Percentiles rank a stretch among this genome's conserved stretches.
phyloP scores from a whole-genome alignment of 495 filamentous ascomycete species.

The Delitschia confertaspora region DNA sequence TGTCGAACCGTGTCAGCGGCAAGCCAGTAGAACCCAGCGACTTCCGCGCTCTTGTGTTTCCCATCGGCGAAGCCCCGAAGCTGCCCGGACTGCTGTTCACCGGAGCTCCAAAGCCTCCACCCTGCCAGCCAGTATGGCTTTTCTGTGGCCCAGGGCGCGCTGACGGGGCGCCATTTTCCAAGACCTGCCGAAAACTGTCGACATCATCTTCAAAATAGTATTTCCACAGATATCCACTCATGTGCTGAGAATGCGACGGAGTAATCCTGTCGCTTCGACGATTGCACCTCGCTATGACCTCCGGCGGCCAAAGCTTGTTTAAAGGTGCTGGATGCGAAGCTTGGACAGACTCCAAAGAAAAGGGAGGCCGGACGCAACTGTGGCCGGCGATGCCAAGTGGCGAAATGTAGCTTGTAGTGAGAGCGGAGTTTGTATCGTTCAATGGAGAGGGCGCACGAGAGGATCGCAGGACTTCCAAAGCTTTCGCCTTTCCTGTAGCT shows the following conservation, averaged over 20 bases:
- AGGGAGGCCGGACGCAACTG: constrained; percentile 10
- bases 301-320: constrained; percentile 79
- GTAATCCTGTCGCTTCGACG: constrained; percentile 52
- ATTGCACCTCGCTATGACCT: constrained; percentile 78
- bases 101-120: constrained; percentile 34
- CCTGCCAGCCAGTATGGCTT: constrained; percentile 28
- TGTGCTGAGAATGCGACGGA: constrained; percentile 50
- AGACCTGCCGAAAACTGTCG: constrained; percentile 75
- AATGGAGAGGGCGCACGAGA: no score
- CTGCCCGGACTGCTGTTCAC: constrained; percentile 43
- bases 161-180: constrained; percentile 54
- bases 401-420: no score
- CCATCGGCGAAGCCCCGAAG: constrained; percentile 43
- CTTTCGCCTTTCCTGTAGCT: no score
- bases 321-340: constrained; percentile 46
- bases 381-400: constrained; percentile 3
- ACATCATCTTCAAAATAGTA: constrained; percentile 93
- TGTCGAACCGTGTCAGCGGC: constrained; percentile 57
- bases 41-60: constrained; percentile 38
- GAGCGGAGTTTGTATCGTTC: no score
- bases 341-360: constrained; percentile 22
- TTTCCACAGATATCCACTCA: constrained; percentile 95
- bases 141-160: constrained; percentile 40
- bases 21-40: constrained; percentile 30
- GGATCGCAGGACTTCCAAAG: no score